Conservation (phyloP, 371 early-diverging fungal species). For the Mucor indicus region DNA sequence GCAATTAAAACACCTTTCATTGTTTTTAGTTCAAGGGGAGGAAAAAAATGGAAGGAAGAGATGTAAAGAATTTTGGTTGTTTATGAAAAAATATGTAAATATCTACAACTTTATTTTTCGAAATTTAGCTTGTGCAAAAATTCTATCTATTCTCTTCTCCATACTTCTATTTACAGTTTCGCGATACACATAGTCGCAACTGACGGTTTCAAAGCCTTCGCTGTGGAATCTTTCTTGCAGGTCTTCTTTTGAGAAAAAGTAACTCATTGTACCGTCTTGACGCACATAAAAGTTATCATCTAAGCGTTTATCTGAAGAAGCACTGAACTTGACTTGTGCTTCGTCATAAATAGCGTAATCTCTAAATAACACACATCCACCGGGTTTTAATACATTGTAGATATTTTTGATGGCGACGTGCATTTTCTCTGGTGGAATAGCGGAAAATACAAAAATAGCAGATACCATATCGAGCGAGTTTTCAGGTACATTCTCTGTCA, state of each 20-base stretch:
- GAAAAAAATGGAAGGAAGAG: too few relatives aligned
- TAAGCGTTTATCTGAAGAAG: constrained; percentile 64
- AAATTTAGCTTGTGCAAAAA: constrained; percentile 89
- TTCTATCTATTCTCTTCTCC: constrained; percentile 74
- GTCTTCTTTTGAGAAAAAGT: constrained; percentile 63
- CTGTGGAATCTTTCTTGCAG: constrained; percentile 54
- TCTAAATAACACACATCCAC: constrained; percentile 79
- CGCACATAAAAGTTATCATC: constrained; percentile 85
- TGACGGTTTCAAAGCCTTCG: constrained; percentile 68
- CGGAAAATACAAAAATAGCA: constrained; percentile 81
- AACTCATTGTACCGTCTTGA: constrained; percentile 81
- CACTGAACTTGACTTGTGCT: constrained; percentile 85
- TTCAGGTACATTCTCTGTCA: constrained; percentile 62
- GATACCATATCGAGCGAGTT: constrained; percentile 76
- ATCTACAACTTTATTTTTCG: too few relatives aligned
- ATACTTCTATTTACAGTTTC: constrained; percentile 81
- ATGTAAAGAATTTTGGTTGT: too few relatives aligned
- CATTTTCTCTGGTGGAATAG: constrained; percentile 83
- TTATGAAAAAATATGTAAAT: too few relatives aligned
- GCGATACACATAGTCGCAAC: constrained; percentile 73
- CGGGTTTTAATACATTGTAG: constrained; percentile 64
- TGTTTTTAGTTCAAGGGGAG: too few relatives aligned
- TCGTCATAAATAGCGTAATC: constrained; percentile 90
- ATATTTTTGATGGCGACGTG: constrained; percentile 65
- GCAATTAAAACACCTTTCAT: too few relatives aligned